Evolutionary conservation across 805 yeast genomes (phyloP), one percentile per base, ranked within the genome.

Genomic region (Yarrowia hollandica): DNA sequence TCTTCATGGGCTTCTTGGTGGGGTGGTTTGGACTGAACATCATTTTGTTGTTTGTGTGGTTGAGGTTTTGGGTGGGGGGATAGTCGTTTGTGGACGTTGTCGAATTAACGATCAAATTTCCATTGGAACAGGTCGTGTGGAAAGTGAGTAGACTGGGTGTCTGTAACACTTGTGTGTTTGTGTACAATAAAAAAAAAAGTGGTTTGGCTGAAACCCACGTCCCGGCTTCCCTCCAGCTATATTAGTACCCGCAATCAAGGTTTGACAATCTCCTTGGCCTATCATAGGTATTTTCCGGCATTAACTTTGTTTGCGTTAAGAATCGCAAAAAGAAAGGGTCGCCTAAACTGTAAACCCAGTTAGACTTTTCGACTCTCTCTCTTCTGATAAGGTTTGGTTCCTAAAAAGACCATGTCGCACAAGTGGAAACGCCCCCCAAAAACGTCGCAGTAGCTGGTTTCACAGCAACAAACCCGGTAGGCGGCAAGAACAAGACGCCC

Each of bases 1-100:
- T 52, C 26, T 52, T 52, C 18, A 52, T 16, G 19, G 58, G 58
- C 44, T 52, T 52, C 16, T 52, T 52, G n/a, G 33, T 14, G 7
- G 58, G 58, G 35, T 52, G 58, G 35, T 52, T 37, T 4, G 58
- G 58, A 14, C 42, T 35, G 35, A 52, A 52, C 58, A 52, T 52
- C 26, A 7, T 52, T n/a, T n/a, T n/a, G n/a, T n/a, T n/a, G n/a
- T n/a, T n/a, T n/a, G n/a, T n/a, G n/a, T n/a, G n/a, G n/a, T n/a
- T n/a, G n/a, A n/a, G n/a, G n/a, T n/a, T n/a, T n/a, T n/a, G n/a
- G n/a, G n/a, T n/a, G n/a, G n/a, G n/a, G n/a, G n/a, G n/a, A n/a
- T n/a, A n/a, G n/a, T n/a, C n/a, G n/a, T n/a, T n/a, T n/a, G n/a
- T n/a, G n/a, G n/a, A n/a, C n/a, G n/a, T n/a, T n/a, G n/a, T n/a